phyloP scores from a whole-genome alignment of 176 grass and related monocot species.

The Oryza longistaminata region DNA sequence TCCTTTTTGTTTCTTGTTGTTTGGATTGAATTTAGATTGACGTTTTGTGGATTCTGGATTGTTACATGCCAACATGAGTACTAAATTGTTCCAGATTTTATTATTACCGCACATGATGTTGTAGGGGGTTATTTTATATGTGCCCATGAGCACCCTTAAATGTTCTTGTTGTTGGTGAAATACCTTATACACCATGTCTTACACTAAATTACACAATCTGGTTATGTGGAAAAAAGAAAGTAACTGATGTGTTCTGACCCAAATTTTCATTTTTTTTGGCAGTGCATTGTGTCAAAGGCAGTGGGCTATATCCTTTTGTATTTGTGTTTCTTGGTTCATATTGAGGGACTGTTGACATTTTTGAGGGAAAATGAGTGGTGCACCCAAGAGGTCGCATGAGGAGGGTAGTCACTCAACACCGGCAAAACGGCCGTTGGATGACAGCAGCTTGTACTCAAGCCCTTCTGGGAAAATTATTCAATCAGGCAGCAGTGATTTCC shows the following conservation, averaged over 20 bases:
- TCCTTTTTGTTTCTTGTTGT: neutral
- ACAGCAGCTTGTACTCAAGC: slow-evolving; percentile 46
- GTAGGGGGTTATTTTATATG: neutral
- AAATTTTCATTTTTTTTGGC: slow-evolving; percentile 20
- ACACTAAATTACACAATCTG: slow-evolving; percentile 1
- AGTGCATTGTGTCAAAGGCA: slow-evolving; percentile 23
- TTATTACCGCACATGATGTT: neutral
- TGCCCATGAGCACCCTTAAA: neutral
- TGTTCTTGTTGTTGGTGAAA: neutral
- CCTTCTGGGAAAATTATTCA: slow-evolving; percentile 59
- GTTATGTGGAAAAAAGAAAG: neutral
- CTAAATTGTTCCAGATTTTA: too few relatives aligned
- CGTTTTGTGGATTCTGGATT: neutral
- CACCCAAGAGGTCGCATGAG: slow-evolving; percentile 74
- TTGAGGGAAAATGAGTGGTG: slow-evolving; percentile 61
- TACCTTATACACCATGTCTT: neutral
- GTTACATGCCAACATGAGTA: neutral
- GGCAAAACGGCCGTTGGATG: slow-evolving; percentile 67
- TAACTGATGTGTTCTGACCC: slow-evolving; percentile 9
- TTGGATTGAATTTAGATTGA: neutral
- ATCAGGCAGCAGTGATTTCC: slow-evolving; percentile 55
- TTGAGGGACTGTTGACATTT: slow-evolving; percentile 13
- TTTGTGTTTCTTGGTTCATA: slow-evolving; percentile 1
- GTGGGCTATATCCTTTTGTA: neutral
- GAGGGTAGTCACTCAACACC: slow-evolving; percentile 70